Base-by-base conservation (phyloP, 1,284 basidiomycete species). In the Puccinia triticina region DNA sequence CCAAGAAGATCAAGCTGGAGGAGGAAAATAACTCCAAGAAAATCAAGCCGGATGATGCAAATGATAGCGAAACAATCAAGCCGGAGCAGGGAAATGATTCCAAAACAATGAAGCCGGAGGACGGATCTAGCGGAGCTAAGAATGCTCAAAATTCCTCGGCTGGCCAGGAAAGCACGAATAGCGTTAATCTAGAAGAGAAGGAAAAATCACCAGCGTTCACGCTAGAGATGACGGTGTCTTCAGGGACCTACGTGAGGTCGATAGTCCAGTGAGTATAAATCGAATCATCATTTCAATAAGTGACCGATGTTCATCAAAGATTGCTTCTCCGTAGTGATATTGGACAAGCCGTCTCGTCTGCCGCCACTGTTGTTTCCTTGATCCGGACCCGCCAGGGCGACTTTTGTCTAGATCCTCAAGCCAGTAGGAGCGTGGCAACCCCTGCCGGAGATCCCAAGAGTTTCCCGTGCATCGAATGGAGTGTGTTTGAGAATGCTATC, bases 191-290 rank as follows among this genome's bases (percentile, higher is more conserved):
- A 61, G 74, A 43, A 12, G 80, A 82, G 29, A 82, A 82, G 29
- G 79, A 72, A 16, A 82, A 79, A 21, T 93, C 95, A 0, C 90
- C 92, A 0, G 92, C 92, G n/a, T 96, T 98, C 87, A 92, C 92
- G 14, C 88, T 98, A 83, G 90, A 90, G 80, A 96, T 98, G 94
- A 93, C 90, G 82, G 96, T 97, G 11, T 94, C 94, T 23, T 93
- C 93, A n/a, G 95, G 95, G 34, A 98, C 95, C n/a, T 98, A 98
- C 85, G 95, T 98, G 69, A 92, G 95, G 74, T 94, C 85, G 3
- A 82, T 82, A 64, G 81, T 82, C 0, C 94, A 98, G 81, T 82
- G 34, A n/a, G 81, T 77, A 1, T 2, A 23, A 48, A 16, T 55
- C 37, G 5, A 43, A 32, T 16, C 34, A 21, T n/a, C n/a, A n/a